A percentile compares a stretch with the other conserved stretches of the same genome.
Evolutionary conservation across 345 rosid genomes (phyloP).

Genomic region (Bretschneidera sinensis): DNA sequence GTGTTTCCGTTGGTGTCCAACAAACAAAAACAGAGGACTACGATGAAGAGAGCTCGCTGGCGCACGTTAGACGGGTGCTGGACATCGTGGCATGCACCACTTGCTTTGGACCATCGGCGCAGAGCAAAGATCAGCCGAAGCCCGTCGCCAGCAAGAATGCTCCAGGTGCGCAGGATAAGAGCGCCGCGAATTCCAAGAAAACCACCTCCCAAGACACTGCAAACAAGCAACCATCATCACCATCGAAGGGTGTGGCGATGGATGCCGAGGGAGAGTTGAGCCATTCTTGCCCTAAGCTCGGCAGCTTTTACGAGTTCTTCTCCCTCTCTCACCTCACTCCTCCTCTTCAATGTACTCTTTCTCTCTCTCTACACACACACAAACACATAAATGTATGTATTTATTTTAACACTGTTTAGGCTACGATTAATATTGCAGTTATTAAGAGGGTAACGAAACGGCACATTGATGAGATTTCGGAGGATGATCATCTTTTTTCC

Average conservation of each 20-base stretch:
- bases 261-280: slow-evolving; percentile 71
- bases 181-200: slow-evolving; percentile 36
- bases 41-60: slow-evolving; percentile 75
- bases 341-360: slow-evolving; percentile 67
- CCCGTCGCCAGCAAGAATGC: slow-evolving; percentile 43
- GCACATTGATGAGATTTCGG: slow-evolving; percentile 46
- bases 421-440: slow-evolving; percentile 35
- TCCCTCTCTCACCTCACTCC: slow-evolving; percentile 89
- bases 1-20: background rate
- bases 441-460: slow-evolving; percentile 53
- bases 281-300: slow-evolving; percentile 76
- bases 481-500: slow-evolving; percentile 80
- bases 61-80: slow-evolving; percentile 84
- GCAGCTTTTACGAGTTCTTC: slow-evolving; percentile 87
- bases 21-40: slow-evolving; percentile 51
- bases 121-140: slow-evolving; percentile 36
- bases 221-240: slow-evolving; percentile 27
- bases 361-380: slow-evolving; percentile 4
- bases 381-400: background rate
- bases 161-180: slow-evolving; percentile 31
- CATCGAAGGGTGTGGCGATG: slow-evolving; percentile 39
- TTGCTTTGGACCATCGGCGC: slow-evolving; percentile 62
- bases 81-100: slow-evolving; percentile 87
- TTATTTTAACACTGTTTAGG: background rate
- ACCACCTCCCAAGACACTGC: slow-evolving; percentile 10